Conservation (phyloP, 2,329 filamentous ascomycete species). For the Trichophyton mentagrophytes region DNA sequence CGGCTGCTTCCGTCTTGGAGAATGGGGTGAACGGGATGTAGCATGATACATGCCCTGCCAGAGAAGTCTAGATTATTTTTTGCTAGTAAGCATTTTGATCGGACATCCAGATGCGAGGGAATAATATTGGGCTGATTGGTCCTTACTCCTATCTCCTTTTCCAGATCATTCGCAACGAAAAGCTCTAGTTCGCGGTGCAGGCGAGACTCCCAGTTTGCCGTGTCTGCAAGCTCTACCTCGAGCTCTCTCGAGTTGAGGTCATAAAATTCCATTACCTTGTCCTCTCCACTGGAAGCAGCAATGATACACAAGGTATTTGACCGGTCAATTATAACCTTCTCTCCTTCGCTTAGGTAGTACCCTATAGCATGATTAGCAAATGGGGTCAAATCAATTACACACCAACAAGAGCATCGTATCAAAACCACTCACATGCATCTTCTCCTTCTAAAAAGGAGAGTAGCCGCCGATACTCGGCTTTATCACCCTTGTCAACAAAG, state of each 20-base stretch:
- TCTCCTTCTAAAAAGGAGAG: slow-evolving; percentile 36
- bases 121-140: not conserved
- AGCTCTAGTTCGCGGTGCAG: not conserved
- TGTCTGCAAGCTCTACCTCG: not conserved
- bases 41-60: slow-evolving; percentile 28
- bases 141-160: not conserved
- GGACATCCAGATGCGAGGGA: not conserved
- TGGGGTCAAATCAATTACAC: too few relatives aligned
- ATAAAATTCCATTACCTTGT: not conserved
- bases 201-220: not conserved
- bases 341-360: not conserved
- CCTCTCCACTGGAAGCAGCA: not conserved
- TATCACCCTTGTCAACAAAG: slow-evolving; percentile 10
- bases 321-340: not conserved
- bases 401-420: not conserved
- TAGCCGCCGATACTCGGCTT: slow-evolving; percentile 33
- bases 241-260: not conserved
- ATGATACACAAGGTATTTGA: not conserved
- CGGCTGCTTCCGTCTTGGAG: slow-evolving; percentile 27
- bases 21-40: slow-evolving; percentile 36
- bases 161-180: not conserved
- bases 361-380: not conserved
- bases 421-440: slow-evolving; percentile 4
- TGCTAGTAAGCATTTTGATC: not conserved
- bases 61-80: slow-evolving; percentile 8